Conservation (phyloP, 768 basidiomycete species). For the Phylloporus arenicola region DNA sequence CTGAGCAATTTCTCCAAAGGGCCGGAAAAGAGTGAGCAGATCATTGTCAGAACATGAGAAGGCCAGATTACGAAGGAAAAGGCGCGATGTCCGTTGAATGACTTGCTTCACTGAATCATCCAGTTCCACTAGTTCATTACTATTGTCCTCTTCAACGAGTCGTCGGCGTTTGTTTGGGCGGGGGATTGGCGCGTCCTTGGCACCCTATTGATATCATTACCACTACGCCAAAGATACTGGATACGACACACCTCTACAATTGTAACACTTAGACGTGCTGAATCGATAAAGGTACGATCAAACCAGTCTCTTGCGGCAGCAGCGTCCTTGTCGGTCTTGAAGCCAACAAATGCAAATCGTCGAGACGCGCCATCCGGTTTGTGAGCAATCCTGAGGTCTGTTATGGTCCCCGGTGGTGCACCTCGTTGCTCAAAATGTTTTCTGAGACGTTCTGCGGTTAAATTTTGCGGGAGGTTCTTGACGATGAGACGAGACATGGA, state of each 20-base stretch:
- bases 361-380: conserved; percentile 76
- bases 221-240: neutral
- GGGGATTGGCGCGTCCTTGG: conserved; percentile 61
- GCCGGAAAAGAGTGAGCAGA: conserved; percentile 54
- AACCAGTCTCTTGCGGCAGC: conserved; percentile 74
- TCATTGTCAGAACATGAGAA: conserved; percentile 78
- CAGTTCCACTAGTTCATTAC: conserved; percentile 5
- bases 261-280: conserved; percentile 68
- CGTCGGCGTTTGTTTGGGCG: conserved; percentile 68
- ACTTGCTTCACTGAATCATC: conserved; percentile 39
- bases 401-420: conserved; percentile 64
- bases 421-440: conserved; percentile 62
- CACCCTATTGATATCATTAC: conserved; percentile 41
- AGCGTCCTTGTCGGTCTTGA: conserved; percentile 76
- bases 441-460: conserved; percentile 58
- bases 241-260: conserved; percentile 58
- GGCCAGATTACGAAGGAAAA: conserved; percentile 94
- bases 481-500: conserved; percentile 79
- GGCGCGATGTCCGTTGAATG: conserved; percentile 67
- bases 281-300: conserved; percentile 77
- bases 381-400: conserved; percentile 78
- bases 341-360: conserved; percentile 91
- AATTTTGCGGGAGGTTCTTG: conserved; percentile 71
- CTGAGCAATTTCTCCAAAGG: conserved; percentile 73
- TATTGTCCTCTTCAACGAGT: conserved; percentile 41